Conservation (phyloP, 2,329 filamentous ascomycete genomes). For the Calonectria hongkongensis region DNA sequence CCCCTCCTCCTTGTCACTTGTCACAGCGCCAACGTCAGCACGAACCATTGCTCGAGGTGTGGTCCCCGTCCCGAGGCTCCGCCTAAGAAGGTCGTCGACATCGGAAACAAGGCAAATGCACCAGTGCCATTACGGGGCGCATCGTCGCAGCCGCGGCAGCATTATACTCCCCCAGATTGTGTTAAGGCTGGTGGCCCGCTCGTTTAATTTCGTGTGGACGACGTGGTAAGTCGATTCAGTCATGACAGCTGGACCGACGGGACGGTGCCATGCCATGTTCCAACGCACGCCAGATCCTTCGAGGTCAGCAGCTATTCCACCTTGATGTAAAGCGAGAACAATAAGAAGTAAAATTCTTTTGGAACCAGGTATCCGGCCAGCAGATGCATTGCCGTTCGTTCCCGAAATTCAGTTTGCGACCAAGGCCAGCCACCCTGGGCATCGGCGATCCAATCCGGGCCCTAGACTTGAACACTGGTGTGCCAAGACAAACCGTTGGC, state of each 20-base stretch:
- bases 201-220: background rate
- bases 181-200: conserved; percentile 10
- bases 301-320: conserved; percentile 13
- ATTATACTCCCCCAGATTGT: conserved; percentile 18
- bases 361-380: conserved; percentile 27
- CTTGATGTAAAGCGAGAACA: conserved; percentile 8
- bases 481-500: conserved; percentile 26
- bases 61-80: conserved; percentile 34
- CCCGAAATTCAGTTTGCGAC: conserved; percentile 20
- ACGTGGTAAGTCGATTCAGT: conserved; percentile 11
- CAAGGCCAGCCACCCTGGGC: conserved; percentile 17
- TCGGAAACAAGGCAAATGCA: conserved; percentile 26
- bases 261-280: conserved; percentile 12
- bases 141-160: conserved; percentile 23
- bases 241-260: background rate
- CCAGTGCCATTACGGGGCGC: conserved; percentile 30
- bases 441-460: conserved; percentile 20
- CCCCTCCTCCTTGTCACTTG: background rate
- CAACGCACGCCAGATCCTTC: conserved; percentile 22
- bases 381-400: conserved; percentile 12
- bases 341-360: conserved; percentile 5
- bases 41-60: conserved; percentile 22
- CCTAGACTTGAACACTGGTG: conserved; percentile 1
- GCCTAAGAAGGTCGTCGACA: conserved; percentile 1
- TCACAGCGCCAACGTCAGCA: conserved; percentile 33